Conservation (phyloP, 805 yeast genomes). For the Brettanomyces bruxellensis region DNA sequence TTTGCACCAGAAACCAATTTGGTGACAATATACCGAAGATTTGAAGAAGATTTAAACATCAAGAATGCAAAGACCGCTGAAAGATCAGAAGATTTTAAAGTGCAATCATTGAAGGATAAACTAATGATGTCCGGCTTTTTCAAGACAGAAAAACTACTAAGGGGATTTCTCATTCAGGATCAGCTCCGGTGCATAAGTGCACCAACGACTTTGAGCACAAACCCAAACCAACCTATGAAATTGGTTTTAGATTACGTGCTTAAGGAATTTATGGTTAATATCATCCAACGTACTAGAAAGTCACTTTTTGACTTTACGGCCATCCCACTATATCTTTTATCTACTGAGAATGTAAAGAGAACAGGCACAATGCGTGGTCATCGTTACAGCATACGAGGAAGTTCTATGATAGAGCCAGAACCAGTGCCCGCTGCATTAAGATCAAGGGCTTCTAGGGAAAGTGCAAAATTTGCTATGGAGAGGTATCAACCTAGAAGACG, state of each 20-base stretch:
- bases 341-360: slow-evolving; percentile 10
- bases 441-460: slow-evolving; percentile 6
- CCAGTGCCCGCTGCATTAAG: slow-evolving; percentile 21
- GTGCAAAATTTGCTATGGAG: slow-evolving; percentile 8
- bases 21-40: slow-evolving; percentile 35
- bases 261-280: slow-evolving; percentile 39
- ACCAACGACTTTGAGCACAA: slow-evolving; percentile 17
- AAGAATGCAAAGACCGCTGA: slow-evolving; percentile 10
- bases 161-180: slow-evolving; percentile 22
- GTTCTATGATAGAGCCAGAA: slow-evolving; percentile 15
- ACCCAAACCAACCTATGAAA: slow-evolving; percentile 16
- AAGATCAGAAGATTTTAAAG: slow-evolving; percentile 15
- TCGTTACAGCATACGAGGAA: slow-evolving; percentile 6
- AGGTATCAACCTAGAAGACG: slow-evolving; percentile 10
- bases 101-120: slow-evolving; percentile 20
- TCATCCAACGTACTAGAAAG: slow-evolving; percentile 44
- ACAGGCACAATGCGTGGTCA: slow-evolving; percentile 5
- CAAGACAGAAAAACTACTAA: slow-evolving; percentile 13
- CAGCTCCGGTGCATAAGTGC: slow-evolving; percentile 30
- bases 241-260: slow-evolving; percentile 30
- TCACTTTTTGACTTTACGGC: slow-evolving; percentile 42
- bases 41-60: slow-evolving; percentile 31
- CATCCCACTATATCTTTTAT: slow-evolving; percentile 22
- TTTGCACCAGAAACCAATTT: slow-evolving; percentile 44
- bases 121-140: slow-evolving; percentile 19